A percentile compares a stretch with the other conserved stretches of the same genome.
These are phyloP conservation scores for Beauveria scarabaeidicola DNA, from an alignment of 2,329 filamentous ascomycete species.

Conservation along the genomic window DNA sequence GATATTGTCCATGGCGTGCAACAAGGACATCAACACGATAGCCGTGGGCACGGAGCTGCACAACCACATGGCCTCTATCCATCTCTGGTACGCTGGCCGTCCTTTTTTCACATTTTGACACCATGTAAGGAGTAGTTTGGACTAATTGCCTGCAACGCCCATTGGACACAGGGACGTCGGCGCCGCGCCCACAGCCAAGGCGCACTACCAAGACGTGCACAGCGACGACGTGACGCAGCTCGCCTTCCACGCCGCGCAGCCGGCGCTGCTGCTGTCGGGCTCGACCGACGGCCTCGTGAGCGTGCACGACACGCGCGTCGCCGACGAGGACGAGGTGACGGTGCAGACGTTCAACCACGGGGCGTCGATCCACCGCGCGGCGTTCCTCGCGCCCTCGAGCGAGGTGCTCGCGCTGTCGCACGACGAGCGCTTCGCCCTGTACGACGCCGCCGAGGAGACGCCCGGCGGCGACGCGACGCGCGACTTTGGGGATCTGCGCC, in stretches of 20 bases:
- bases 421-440: constrained; percentile 69
- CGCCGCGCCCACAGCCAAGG: constrained; percentile 34
- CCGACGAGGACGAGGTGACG: constrained; percentile 69
- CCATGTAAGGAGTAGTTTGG: neutral
- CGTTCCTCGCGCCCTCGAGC: constrained; percentile 52
- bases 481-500: constrained; percentile 62
- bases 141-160: neutral
- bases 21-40: constrained; percentile 46
- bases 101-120: too few relatives aligned
- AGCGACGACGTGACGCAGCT: constrained; percentile 58
- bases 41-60: constrained; percentile 67
- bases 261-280: constrained; percentile 60
- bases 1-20: constrained; percentile 59
- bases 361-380: constrained; percentile 65
- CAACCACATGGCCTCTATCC: constrained; percentile 51
- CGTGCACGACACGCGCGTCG: constrained; percentile 61
- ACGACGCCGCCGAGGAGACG: constrained; percentile 57
- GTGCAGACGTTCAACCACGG: constrained; percentile 72
- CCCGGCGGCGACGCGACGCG: constrained; percentile 47
- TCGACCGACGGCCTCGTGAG: constrained; percentile 76
- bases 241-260: constrained; percentile 49
- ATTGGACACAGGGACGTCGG: constrained; percentile 49
- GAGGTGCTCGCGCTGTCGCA: constrained; percentile 67
- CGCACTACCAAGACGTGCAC: constrained; percentile 56
- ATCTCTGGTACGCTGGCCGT: constrained; percentile 43